Evolutionary conservation across 371 early-diverging fungal genomes (phyloP).

Genomic region (Batkoa obscura): DNA sequence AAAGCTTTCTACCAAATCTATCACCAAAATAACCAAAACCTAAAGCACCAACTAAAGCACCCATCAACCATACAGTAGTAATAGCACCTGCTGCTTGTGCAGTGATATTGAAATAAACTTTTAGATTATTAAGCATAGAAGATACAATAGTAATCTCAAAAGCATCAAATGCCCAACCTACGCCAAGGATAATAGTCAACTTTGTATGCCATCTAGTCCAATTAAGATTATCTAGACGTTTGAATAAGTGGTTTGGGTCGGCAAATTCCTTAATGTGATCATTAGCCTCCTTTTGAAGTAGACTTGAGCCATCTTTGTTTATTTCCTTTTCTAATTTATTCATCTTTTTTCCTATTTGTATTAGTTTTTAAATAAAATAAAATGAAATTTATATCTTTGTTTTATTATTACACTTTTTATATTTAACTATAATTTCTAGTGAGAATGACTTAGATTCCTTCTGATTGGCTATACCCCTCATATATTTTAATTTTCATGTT

Average conservation of each 20-base stretch:
- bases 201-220: conserved; percentile 4
- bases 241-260: background rate
- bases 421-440: no score
- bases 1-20: conserved; percentile 4
- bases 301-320: no score
- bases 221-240: conserved; percentile 3
- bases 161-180: conserved; percentile 10
- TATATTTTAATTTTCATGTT: no score
- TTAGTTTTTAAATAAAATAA: no score
- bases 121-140: conserved; percentile 5
- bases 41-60: conserved; percentile 7
- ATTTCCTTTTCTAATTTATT: no score
- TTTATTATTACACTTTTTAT: no score
- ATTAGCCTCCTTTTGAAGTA: no score
- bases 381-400: no score
- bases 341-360: no score
- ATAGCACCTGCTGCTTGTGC: background rate
- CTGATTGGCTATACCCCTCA: no score
- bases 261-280: no score
- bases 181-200: conserved; percentile 5
- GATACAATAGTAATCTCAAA: conserved; percentile 8
- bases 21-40: conserved; percentile 7
- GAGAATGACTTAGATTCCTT: no score
- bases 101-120: conserved; percentile 5
- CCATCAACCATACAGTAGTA: conserved; percentile 5